A percentile compares a stretch with the other conserved stretches of the same genome.
phyloP scores from a whole-genome alignment of 345 rosid genomes.

The Anastatica hierochuntica region DNA sequence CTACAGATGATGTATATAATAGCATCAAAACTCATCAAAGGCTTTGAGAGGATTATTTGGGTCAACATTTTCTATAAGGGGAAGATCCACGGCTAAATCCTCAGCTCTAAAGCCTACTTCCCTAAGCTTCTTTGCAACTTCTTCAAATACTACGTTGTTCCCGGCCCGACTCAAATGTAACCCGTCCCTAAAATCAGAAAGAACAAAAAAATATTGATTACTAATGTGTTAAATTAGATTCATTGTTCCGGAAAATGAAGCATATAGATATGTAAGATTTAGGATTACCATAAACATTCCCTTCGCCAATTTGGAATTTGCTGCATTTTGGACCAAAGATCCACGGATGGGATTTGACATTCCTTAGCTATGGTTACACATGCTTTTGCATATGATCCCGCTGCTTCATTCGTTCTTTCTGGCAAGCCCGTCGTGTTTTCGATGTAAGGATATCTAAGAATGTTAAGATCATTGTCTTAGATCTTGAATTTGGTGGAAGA shows the following conservation, averaged over 20 bases:
- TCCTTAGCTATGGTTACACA: conserved; percentile 49
- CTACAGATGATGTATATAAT: neutral
- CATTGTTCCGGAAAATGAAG: neutral
- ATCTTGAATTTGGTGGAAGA: neutral
- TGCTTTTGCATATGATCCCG: conserved; percentile 56
- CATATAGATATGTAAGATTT: neutral
- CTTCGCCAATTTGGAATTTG: conserved; percentile 48
- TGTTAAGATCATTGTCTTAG: neutral
- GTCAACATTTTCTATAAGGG: conserved; percentile 47
- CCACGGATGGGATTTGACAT: conserved; percentile 39
- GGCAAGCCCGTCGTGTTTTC: conserved; percentile 56
- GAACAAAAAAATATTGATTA: neutral
- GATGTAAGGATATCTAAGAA: conserved; percentile 50
- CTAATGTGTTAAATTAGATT: neutral
- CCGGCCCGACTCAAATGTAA: conserved; percentile 56
- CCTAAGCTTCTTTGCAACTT: conserved; percentile 47
- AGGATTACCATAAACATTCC: conserved; percentile 35
- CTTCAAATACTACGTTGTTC: conserved; percentile 62
- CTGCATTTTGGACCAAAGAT: conserved; percentile 86
- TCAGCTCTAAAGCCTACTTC: conserved; percentile 45
- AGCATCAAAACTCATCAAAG: conserved; percentile 29
- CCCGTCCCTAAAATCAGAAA: conserved; percentile 50
- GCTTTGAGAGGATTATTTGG: conserved; percentile 50
- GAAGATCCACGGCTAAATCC: conserved; percentile 49
- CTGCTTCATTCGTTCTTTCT: conserved; percentile 89